Evolutionary conservation across 768 basidiomycete species (phyloP).

Genomic region (Lanmaoa rubissima): DNA sequence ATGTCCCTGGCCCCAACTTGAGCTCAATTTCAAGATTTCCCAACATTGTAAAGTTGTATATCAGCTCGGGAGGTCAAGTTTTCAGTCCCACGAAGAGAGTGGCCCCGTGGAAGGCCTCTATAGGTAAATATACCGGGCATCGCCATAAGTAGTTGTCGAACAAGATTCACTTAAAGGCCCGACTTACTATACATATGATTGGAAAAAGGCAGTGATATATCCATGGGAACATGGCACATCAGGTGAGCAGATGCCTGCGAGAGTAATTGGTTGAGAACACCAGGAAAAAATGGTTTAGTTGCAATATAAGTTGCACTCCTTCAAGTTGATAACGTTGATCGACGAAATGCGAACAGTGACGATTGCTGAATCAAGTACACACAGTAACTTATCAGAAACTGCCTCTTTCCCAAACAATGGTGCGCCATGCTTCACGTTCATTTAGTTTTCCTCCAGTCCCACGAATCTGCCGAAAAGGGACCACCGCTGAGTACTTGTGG

Average conservation of each 20-base stretch:
- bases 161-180: conserved; percentile 1
- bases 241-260: background rate
- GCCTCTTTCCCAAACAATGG: too few species aligned
- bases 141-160: background rate
- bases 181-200: background rate
- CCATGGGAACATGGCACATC: background rate
- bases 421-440: background rate
- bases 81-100: background rate
- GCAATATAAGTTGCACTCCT: background rate
- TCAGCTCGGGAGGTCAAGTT: background rate
- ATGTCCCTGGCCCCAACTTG: background rate
- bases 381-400: background rate
- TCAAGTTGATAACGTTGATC: background rate
- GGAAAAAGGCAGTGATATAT: background rate
- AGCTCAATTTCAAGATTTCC: background rate
- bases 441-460: background rate
- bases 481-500: conserved; percentile 30
- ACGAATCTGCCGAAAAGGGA: conserved; percentile 13
- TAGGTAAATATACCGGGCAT: background rate
- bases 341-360: conserved; percentile 9
- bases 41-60: background rate
- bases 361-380: conserved; percentile 13
- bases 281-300: background rate
- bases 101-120: too few species aligned
- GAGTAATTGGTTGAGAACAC: background rate